Conservation (phyloP, 2,329 filamentous ascomycete species). For the Xylogone sp. region DNA sequence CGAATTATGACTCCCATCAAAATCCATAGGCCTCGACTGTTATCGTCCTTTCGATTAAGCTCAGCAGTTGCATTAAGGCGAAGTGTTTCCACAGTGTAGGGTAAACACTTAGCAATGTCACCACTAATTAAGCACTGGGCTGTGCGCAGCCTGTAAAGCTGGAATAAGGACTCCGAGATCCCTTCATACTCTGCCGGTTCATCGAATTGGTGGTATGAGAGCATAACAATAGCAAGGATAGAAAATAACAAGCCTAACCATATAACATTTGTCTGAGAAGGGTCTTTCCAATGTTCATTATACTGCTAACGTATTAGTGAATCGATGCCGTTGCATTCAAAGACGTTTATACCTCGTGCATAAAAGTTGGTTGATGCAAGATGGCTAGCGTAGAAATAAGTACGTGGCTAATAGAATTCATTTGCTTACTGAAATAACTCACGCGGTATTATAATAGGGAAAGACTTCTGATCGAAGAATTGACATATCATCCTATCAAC, state of each 20-base stretch:
- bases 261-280: constrained; percentile 65
- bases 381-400: constrained; percentile 45
- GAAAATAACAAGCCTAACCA: constrained; percentile 78
- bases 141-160: constrained; percentile 64
- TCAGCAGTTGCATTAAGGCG: constrained; percentile 71
- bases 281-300: constrained; percentile 60
- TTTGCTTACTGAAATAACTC: constrained; percentile 8
- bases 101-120: constrained; percentile 70
- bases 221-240: constrained; percentile 68
- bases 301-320: constrained; percentile 32
- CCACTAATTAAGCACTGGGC: constrained; percentile 74
- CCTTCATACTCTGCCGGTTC: constrained; percentile 72
- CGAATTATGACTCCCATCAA: constrained; percentile 47
- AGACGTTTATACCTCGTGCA: constrained; percentile 55
- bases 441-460: constrained; percentile 23
- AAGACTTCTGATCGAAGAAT: constrained; percentile 24
- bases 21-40: constrained; percentile 49
- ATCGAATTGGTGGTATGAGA: constrained; percentile 71
- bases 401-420: background rate
- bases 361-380: constrained; percentile 78
- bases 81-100: constrained; percentile 71
- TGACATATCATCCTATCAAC: constrained; percentile 19
- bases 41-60: constrained; percentile 66
- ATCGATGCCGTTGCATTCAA: constrained; percentile 68
- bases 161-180: constrained; percentile 49